Evolutionary conservation across 2,329 filamentous ascomycete species (phyloP).

Genomic region (Didymella glomerata): DNA sequence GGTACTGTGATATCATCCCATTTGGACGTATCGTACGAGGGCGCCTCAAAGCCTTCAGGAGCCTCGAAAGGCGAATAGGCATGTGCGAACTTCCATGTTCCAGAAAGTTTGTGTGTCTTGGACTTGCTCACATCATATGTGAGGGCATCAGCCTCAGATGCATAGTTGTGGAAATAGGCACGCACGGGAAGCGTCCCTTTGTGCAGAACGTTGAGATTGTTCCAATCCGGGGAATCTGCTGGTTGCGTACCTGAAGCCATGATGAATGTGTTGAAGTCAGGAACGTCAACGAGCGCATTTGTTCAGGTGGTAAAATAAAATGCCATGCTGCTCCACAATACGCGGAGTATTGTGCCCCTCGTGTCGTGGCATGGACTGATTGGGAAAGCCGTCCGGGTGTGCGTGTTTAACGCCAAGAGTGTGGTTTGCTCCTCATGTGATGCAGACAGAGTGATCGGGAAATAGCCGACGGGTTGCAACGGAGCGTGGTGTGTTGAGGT

Average conservation of each 20-base stretch:
- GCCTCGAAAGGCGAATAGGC: constrained; percentile 49
- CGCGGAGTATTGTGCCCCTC: constrained; percentile 14
- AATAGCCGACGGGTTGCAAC: constrained; percentile 15
- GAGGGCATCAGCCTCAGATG: constrained; percentile 60
- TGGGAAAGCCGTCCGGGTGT: constrained; percentile 34
- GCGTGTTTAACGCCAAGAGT: constrained; percentile 23
- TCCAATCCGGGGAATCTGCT: constrained; percentile 64
- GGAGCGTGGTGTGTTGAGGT: constrained; percentile 15
- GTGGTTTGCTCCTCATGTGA: constrained; percentile 22
- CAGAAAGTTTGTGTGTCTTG: constrained; percentile 44
- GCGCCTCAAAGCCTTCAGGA: constrained; percentile 44
- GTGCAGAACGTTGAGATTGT: constrained; percentile 67
- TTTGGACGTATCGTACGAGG: constrained; percentile 48
- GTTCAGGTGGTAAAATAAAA: constrained; percentile 23
- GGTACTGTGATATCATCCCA: constrained; percentile 68
- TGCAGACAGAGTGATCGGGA: background rate
- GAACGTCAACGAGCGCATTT: constrained; percentile 1
- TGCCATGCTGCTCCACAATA: constrained; percentile 18
- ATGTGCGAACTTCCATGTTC: constrained; percentile 53
- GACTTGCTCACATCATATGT: constrained; percentile 48
- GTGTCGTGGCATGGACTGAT: constrained; percentile 24
- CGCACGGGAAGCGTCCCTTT: constrained; percentile 66
- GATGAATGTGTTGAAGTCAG: constrained; percentile 14
- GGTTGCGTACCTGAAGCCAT: constrained; percentile 38
- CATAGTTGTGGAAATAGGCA: constrained; percentile 65